A percentile compares a stretch with the other conserved stretches of the same genome.
Evolutionary conservation across 2,329 filamentous ascomycete species (phyloP).

Genomic region (Colletotrichum limetticola): DNA sequence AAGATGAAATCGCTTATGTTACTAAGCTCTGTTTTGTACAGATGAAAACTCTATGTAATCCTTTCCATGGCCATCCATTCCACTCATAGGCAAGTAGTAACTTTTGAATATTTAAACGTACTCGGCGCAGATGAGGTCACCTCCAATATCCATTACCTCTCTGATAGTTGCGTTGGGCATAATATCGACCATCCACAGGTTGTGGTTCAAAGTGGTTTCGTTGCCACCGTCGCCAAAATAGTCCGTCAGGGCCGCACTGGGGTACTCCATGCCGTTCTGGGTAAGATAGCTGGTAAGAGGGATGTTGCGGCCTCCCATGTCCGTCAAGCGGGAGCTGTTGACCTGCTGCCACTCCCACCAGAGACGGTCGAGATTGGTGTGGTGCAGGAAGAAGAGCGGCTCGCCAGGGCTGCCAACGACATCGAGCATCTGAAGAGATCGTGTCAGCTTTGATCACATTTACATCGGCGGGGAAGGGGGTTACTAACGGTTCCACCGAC

Average conservation of each 20-base stretch:
- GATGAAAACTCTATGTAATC: background rate
- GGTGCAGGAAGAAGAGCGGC: slow-evolving; percentile 30
- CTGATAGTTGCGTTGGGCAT: slow-evolving; percentile 38
- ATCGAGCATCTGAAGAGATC: slow-evolving; percentile 18
- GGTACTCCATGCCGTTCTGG: slow-evolving; percentile 21
- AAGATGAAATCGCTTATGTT: background rate
- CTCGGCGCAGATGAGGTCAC: slow-evolving; percentile 39
- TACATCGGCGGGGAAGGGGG: background rate
- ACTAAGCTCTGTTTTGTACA: background rate
- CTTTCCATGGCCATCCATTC: too few relatives aligned
- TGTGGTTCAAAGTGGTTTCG: slow-evolving; percentile 40
- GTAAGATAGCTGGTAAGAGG: slow-evolving; percentile 13
- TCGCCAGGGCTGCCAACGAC: slow-evolving; percentile 26
- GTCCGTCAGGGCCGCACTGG: background rate
- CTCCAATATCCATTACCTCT: slow-evolving; percentile 44
- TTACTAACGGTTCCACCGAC: slow-evolving; percentile 25
- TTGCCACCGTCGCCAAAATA: slow-evolving; percentile 36
- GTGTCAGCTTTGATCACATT: too few relatives aligned
- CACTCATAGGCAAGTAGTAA: too few relatives aligned
- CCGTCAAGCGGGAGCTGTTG: slow-evolving; percentile 21
- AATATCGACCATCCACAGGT: slow-evolving; percentile 42
- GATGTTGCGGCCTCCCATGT: slow-evolving; percentile 17
- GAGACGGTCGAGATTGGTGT: slow-evolving; percentile 25
- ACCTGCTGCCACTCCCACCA: slow-evolving; percentile 31
- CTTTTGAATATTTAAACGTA: slow-evolving; percentile 33